These are phyloP conservation scores for Guillardia theta DNA, from an alignment of 78 protist species.

Conservation along the genomic window DNA sequence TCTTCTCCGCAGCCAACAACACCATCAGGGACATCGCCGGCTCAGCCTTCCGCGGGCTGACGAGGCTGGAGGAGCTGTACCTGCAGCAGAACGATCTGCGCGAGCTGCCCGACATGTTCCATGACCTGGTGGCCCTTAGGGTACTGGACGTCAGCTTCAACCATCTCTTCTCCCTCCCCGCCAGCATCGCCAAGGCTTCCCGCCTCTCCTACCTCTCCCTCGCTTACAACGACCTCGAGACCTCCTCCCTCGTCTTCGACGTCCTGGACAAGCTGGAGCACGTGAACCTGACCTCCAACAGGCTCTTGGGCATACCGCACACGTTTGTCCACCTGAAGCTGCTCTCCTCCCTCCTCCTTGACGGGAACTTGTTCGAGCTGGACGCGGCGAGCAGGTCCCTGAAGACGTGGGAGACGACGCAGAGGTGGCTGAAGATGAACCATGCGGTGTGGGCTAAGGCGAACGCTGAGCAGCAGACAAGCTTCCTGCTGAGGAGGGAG, in stretches of 20 bases:
- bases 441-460: not conserved
- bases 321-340: not conserved
- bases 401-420: not conserved
- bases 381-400: not conserved
- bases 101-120: not conserved
- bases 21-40: not conserved
- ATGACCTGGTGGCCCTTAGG: not conserved
- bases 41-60: not conserved
- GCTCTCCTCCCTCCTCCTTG: not conserved
- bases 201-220: not conserved
- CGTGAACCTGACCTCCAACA: not conserved
- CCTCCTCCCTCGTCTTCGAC: not conserved
- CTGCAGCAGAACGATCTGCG: not conserved
- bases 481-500: not conserved
- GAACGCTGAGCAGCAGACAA: not conserved
- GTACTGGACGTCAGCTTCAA: not conserved
- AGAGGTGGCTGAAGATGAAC: not conserved
- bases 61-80: not conserved
- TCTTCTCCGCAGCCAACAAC: not conserved
- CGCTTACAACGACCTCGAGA: not conserved
- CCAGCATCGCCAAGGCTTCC: not conserved
- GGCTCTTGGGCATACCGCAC: constrained; percentile 7
- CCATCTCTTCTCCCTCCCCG: not conserved
- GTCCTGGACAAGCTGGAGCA: not conserved
- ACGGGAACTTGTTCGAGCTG: not conserved